Percentiles rank a stretch among this genome's conserved stretches.
Conservation (phyloP, 208 protist genomes). For the Porcisia hertigi region DNA sequence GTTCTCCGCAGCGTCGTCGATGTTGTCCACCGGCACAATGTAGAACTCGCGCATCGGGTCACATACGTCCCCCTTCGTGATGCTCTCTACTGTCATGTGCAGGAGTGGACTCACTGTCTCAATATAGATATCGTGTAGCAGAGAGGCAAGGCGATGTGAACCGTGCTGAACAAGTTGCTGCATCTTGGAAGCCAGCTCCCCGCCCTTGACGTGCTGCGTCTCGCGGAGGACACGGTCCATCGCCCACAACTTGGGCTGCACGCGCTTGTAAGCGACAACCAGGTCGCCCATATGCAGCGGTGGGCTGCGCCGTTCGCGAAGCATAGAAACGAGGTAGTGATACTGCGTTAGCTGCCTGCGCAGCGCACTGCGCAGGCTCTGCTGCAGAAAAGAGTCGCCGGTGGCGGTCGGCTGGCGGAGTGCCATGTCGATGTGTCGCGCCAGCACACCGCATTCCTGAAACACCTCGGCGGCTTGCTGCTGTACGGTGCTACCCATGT, state of each 20-base stretch:
- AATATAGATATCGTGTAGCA: conserved; percentile 62
- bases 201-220: conserved; percentile 58
- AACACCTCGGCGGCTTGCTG: conserved; percentile 33
- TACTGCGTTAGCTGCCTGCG: conserved; percentile 63
- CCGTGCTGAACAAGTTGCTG: conserved; percentile 57
- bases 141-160: conserved; percentile 41
- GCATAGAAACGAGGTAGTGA: conserved; percentile 56
- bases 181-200: conserved; percentile 55
- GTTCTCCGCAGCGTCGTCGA: conserved; percentile 52
- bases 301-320: conserved; percentile 42
- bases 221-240: conserved; percentile 51
- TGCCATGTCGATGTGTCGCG: conserved; percentile 39
- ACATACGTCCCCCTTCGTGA: conserved; percentile 58
- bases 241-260: conserved; percentile 58
- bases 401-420: conserved; percentile 29
- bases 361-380: conserved; percentile 56
- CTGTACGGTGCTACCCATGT: conserved; percentile 33
- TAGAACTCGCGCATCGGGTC: conserved; percentile 72
- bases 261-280: conserved; percentile 53
- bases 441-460: conserved; percentile 49
- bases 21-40: conserved; percentile 37
- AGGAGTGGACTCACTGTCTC: conserved; percentile 63
- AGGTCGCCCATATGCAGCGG: conserved; percentile 52
- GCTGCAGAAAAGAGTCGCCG: conserved; percentile 61
- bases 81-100: conserved; percentile 51